Base-by-base conservation (phyloP, 352 stramenopile species). In the Pelagophyceae sp. region DNA sequence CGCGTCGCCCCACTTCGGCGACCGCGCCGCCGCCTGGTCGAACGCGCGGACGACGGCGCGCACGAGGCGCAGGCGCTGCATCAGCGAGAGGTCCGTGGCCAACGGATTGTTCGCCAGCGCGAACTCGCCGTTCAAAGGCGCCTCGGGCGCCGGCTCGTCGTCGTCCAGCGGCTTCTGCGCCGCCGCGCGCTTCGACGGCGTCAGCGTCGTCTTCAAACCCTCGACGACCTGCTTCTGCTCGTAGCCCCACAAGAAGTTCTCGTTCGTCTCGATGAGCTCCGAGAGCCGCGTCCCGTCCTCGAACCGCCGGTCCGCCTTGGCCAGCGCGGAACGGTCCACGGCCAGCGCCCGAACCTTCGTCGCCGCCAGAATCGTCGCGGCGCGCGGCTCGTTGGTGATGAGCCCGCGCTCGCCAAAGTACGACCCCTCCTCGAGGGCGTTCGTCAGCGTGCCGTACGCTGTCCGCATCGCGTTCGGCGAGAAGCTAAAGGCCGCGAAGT, bases 381-480 rank as follows among this genome's bases (percentile, higher is more conserved):
- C 93, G 32, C 94, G 90, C 2, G 92, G 93, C 51, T 94, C 93
- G 76, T 96, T 90, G 37, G 95, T 97, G 77, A 97, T 92, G 20
- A 97, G 83, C 1, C 91, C 89, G 80, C 93, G 92, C 82, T 97
- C 92, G 3, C 92, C 92, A 83, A 97, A 97, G 82, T 93, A 96
- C 72, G 96, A 90, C 72, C 90, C 88, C 29, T 77, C 82, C 23
- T 72, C 72, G 61, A 93, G 84, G 0, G 84, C 83, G 64, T 87
- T 87, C 65, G 91, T 90, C 23, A 81, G 67, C 33, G 84, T 84
- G 38, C 78, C 79, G 86, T 72, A n/a, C 77, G 82, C 29, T 79
- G 83, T 37, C 79, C 84, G 45, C 35, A n/a, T 78, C 67, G 63
- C 37, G 64, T 79, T 51, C 64, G 77, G 72, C 35, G 60, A 61